phyloP scores from a whole-genome alignment of 2,329 filamentous ascomycete genomes.

The Colletotrichum costaricense region DNA sequence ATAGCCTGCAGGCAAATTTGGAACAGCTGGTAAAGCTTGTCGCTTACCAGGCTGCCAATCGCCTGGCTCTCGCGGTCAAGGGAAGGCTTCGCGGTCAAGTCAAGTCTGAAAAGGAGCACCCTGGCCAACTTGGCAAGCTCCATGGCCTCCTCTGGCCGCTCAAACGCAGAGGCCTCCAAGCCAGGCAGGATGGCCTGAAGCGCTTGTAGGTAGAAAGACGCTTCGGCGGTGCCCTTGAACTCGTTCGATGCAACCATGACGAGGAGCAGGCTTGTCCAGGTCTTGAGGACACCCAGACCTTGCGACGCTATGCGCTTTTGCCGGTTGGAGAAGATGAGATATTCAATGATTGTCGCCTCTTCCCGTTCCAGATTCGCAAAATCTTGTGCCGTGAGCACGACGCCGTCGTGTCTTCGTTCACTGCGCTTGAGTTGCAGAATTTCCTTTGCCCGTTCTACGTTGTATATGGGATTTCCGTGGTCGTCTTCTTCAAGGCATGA shows the following conservation, averaged over 20 bases:
- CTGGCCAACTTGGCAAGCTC: conserved; percentile 83
- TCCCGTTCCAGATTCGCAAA: conserved; percentile 65
- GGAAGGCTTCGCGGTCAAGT: conserved; percentile 59
- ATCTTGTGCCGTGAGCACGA: conserved; percentile 62
- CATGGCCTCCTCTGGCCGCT: conserved; percentile 75
- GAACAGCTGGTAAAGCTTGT: conserved; percentile 92
- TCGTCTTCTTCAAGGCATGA: conserved; percentile 71
- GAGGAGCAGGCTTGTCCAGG: conserved; percentile 87
- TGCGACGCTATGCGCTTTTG: conserved; percentile 66
- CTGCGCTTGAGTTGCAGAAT: conserved; percentile 77
- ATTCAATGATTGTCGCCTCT: conserved; percentile 69
- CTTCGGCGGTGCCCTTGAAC: conserved; percentile 77
- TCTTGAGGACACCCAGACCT: conserved; percentile 76
- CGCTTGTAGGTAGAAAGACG: conserved; percentile 84
- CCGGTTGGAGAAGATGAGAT: conserved; percentile 72
- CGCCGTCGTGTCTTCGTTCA: conserved; percentile 64
- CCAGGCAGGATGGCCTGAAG: conserved; percentile 90
- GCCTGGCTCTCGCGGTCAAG: conserved; percentile 57
- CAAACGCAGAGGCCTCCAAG: conserved; percentile 80
- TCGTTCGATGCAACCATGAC: conserved; percentile 87
- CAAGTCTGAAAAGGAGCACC: conserved; percentile 77
- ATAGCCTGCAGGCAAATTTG: conserved; percentile 86
- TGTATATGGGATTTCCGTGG: conserved; percentile 70
- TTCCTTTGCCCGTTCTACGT: conserved; percentile 78
- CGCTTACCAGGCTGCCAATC: conserved; percentile 80